A percentile compares a stretch with the other conserved stretches of the same genome.
Conservation (phyloP, 2,329 filamentous ascomycete genomes). For the Neobulgaria alba region DNA sequence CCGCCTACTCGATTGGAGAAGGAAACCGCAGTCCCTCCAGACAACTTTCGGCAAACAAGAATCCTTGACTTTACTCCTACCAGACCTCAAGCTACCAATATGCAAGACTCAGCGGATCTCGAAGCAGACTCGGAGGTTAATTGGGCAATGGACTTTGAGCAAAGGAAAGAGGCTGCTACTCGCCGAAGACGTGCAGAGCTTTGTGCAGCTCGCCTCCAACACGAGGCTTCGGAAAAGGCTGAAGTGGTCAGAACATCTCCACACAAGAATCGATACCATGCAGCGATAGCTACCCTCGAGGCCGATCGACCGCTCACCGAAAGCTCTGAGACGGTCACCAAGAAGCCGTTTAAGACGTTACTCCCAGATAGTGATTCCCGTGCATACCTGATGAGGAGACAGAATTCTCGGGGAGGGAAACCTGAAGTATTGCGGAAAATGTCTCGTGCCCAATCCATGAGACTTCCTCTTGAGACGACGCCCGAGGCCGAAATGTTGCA, state of each 20-base stretch:
- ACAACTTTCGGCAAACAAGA: slow-evolving; percentile 15
- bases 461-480: slow-evolving; percentile 9
- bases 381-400: slow-evolving; percentile 26
- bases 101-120: background rate
- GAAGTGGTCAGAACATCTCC: slow-evolving; percentile 14
- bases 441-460: background rate
- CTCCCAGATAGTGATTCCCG: slow-evolving; percentile 26
- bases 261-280: slow-evolving; percentile 26
- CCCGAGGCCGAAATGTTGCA: slow-evolving; percentile 17
- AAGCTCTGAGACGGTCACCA: background rate
- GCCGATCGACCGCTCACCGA: background rate
- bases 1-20: slow-evolving; percentile 11
- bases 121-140: slow-evolving; percentile 17
- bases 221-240: slow-evolving; percentile 1
- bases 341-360: slow-evolving; percentile 13
- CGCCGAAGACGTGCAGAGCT: slow-evolving; percentile 23
- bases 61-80: slow-evolving; percentile 1
- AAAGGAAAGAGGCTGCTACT: slow-evolving; percentile 25
- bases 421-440: slow-evolving; percentile 12
- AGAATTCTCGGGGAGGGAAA: slow-evolving; percentile 14
- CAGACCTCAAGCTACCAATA: too few relatives aligned
- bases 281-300: slow-evolving; percentile 20
- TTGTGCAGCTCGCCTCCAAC: slow-evolving; percentile 9
- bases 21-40: background rate
- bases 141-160: slow-evolving; percentile 29